Conservation (phyloP, 257 asterid species). For the Nicotiana tomentosiformis region DNA sequence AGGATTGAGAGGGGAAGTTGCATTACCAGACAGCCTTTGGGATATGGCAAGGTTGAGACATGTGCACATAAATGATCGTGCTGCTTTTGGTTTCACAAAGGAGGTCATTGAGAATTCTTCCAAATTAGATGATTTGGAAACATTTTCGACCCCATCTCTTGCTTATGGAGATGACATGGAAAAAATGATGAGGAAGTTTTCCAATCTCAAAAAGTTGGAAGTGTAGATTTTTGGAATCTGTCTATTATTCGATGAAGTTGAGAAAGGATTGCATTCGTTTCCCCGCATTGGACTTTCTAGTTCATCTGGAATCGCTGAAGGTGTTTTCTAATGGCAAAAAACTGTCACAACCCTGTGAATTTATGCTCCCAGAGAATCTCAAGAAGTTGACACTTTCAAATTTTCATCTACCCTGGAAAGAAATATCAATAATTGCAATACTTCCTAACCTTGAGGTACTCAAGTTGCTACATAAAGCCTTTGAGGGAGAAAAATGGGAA, state of each 20-base stretch:
- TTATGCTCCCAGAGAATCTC: not conserved
- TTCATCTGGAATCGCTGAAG: not conserved
- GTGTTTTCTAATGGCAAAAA: not conserved
- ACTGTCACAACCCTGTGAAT: not conserved
- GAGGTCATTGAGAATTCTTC: not conserved
- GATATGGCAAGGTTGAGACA: constrained; percentile 14
- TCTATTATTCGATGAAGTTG: not conserved
- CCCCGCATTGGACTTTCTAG: not conserved
- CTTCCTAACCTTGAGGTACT: not conserved
- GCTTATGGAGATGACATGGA: not conserved
- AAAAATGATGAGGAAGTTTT: not conserved
- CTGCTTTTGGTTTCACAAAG: not conserved
- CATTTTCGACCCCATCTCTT: not conserved
- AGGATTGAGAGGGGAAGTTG: not conserved
- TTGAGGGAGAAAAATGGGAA: not conserved
- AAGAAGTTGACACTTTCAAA: not conserved
- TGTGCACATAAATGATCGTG: not conserved
- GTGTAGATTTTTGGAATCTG: not conserved
- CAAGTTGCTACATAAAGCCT: not conserved
- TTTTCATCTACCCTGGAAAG: not conserved
- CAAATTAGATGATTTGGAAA: not conserved
- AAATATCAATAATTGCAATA: not conserved
- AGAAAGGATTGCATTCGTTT: not conserved
- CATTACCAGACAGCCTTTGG: not conserved
- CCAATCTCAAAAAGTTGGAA: not conserved